phyloP scores from a whole-genome alignment of 1,284 basidiomycete genomes.

The Ceratobasidium theobromae region DNA sequence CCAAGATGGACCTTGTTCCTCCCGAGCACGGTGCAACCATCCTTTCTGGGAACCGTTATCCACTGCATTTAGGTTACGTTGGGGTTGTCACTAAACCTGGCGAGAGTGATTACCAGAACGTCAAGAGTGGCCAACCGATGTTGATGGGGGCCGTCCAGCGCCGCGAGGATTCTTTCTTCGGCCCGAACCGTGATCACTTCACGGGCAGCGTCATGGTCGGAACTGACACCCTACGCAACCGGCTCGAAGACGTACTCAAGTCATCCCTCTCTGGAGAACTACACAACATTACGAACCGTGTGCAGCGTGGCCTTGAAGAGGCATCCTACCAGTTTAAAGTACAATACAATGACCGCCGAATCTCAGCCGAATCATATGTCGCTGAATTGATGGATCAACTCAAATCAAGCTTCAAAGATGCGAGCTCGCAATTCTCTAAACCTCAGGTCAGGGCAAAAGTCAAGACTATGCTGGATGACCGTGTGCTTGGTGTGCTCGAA shows the following conservation, averaged over 20 bases:
- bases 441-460: slow-evolving; percentile 86
- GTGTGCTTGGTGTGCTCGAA: slow-evolving; percentile 95
- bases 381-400: slow-evolving; percentile 94
- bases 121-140: neutral
- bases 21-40: slow-evolving; percentile 82
- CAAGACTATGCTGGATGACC: slow-evolving; percentile 91
- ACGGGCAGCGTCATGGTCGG: slow-evolving; percentile 76
- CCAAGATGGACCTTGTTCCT: slow-evolving; percentile 97
- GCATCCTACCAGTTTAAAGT: slow-evolving; percentile 99
- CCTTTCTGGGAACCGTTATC: slow-evolving; percentile 89
- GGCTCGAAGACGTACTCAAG: slow-evolving; percentile 96
- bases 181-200: slow-evolving; percentile 67
- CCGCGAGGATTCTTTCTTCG: slow-evolving; percentile 83
- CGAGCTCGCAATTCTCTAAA: slow-evolving; percentile 83
- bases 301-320: slow-evolving; percentile 95
- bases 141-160: slow-evolving; percentile 59
- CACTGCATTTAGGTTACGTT: slow-evolving; percentile 95
- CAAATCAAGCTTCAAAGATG: slow-evolving; percentile 89
- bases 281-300: slow-evolving; percentile 93
- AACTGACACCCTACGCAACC: slow-evolving; percentile 82
- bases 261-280: slow-evolving; percentile 95
- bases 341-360: slow-evolving; percentile 95
- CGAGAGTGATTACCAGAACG: slow-evolving; percentile 42
- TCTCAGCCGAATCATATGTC: slow-evolving; percentile 95
- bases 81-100: slow-evolving; percentile 89